These are phyloP conservation scores for Candolleomyces aberdarensis DNA, from an alignment of 768 basidiomycete species.

Conservation along the genomic window DNA sequence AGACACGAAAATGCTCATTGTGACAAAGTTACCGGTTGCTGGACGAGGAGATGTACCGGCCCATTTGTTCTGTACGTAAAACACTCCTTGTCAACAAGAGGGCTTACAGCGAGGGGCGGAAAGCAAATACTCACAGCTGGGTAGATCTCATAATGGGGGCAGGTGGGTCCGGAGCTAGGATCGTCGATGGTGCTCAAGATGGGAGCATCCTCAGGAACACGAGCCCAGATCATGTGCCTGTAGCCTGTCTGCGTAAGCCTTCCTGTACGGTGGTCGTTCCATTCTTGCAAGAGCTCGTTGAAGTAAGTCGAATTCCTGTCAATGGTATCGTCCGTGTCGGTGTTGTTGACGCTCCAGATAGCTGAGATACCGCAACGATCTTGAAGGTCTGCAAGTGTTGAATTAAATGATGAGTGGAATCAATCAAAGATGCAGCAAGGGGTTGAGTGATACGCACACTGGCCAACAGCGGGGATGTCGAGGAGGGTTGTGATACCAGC, in stretches of 20 bases:
- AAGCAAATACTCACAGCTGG: background rate
- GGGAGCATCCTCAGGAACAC: background rate
- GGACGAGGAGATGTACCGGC: background rate
- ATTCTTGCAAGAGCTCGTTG: background rate
- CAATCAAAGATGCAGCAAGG: background rate
- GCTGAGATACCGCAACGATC: background rate
- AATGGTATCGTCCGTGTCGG: background rate
- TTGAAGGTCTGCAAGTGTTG: background rate
- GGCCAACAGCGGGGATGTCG: slow-evolving; percentile 32
- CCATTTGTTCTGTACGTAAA: background rate
- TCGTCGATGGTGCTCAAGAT: background rate
- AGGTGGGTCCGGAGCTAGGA: slow-evolving; percentile 7
- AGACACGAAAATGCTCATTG: background rate
- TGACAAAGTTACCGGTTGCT: background rate
- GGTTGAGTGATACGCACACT: slow-evolving; percentile 10
- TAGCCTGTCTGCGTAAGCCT: background rate
- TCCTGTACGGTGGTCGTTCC: background rate
- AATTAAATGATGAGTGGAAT: no score
- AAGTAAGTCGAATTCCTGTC: background rate
- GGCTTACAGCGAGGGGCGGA: no score
- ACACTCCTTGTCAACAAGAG: no score
- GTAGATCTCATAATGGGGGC: slow-evolving; percentile 6
- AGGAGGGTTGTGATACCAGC: slow-evolving; percentile 24
- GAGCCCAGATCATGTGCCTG: background rate
- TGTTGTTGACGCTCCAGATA: background rate